A percentile compares a stretch with the other conserved stretches of the same genome.
These are phyloP conservation scores for Apiotrichum gracile DNA, from an alignment of 1,284 basidiomycete species.

Conservation along the genomic window DNA sequence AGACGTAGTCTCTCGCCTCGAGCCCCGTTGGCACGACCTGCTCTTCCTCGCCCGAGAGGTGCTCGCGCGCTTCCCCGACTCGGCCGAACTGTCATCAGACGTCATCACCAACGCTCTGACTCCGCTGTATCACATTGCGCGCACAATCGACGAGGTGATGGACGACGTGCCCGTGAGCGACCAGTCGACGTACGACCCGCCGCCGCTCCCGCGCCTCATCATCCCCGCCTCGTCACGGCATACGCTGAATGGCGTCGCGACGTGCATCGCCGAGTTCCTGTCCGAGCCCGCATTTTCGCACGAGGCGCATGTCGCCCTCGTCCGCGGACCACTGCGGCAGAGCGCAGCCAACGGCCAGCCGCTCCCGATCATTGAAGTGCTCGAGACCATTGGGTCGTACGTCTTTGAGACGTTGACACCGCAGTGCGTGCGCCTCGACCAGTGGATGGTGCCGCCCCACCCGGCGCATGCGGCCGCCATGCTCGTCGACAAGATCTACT, in stretches of 20 bases:
- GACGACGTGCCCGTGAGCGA: slow-evolving; percentile 1
- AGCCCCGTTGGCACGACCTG: slow-evolving; percentile 17
- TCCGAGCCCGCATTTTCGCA: slow-evolving; percentile 2
- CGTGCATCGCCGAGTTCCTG: slow-evolving; percentile 5
- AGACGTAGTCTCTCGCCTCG: slow-evolving; percentile 15
- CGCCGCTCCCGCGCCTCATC: slow-evolving; percentile 7
- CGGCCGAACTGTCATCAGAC: neutral
- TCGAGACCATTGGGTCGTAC: slow-evolving; percentile 19
- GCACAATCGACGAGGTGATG: neutral
- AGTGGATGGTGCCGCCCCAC: slow-evolving; percentile 10
- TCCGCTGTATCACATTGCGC: neutral
- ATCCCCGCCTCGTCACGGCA: neutral
- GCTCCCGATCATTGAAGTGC: slow-evolving; percentile 19
- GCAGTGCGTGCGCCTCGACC: slow-evolving; percentile 7
- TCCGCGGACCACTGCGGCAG: slow-evolving; percentile 19
- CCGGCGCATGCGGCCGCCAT: neutral
- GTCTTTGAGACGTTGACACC: slow-evolving; percentile 10
- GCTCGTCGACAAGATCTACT: neutral
- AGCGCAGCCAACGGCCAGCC: slow-evolving; percentile 13
- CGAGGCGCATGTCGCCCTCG: slow-evolving; percentile 5
- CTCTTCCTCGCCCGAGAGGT: slow-evolving; percentile 12
- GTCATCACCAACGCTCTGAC: neutral
- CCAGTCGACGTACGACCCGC: slow-evolving; percentile 10
- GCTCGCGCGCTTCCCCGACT: slow-evolving; percentile 1
- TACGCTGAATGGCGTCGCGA: neutral